Percentiles rank a stretch among this genome's conserved stretches.
These are phyloP conservation scores for Pythium guiyangense DNA, from an alignment of 352 stramenopile species.

Conservation along the genomic window DNA sequence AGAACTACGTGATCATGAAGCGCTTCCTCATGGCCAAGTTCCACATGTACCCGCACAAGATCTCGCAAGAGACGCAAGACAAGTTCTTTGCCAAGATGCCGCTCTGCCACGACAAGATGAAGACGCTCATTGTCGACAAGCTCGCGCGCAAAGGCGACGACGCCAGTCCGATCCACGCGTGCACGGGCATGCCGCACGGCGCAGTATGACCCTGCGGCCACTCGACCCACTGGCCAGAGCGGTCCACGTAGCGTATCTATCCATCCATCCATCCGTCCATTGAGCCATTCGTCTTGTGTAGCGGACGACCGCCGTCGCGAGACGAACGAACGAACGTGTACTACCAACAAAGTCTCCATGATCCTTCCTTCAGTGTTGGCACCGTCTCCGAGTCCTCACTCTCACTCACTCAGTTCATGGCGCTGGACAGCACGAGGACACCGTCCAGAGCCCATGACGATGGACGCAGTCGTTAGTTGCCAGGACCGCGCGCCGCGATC, in stretches of 20 bases:
- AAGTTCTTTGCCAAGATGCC: constrained; percentile 61
- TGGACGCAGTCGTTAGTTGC: constrained; percentile 50
- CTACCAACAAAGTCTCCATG: too few species aligned
- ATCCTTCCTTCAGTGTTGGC: too few species aligned
- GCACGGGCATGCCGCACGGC: background rate
- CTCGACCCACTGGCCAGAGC: too few species aligned
- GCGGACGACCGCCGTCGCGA: too few species aligned
- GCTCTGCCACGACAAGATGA: constrained; percentile 57
- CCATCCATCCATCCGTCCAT: background rate
- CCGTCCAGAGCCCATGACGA: too few species aligned
- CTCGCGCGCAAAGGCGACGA: constrained; percentile 17
- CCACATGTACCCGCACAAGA: constrained; percentile 75
- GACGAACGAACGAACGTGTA: too few species aligned
- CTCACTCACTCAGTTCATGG: too few species aligned
- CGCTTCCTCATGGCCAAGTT: constrained; percentile 76
- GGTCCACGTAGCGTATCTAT: too few species aligned
- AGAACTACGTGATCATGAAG: constrained; percentile 76
- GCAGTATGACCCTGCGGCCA: background rate
- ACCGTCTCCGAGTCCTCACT: too few species aligned
- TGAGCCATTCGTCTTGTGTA: too few species aligned
- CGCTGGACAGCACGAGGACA: too few species aligned
- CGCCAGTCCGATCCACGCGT: too few species aligned
- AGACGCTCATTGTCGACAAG: constrained; percentile 48
- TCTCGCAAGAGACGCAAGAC: constrained; percentile 53
- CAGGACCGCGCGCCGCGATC: constrained; percentile 47